Evolutionary conservation across 371 early-diverging fungal genomes (phyloP), one percentile per base, ranked within the genome.

Genomic region (Mortierella sp.): DNA sequence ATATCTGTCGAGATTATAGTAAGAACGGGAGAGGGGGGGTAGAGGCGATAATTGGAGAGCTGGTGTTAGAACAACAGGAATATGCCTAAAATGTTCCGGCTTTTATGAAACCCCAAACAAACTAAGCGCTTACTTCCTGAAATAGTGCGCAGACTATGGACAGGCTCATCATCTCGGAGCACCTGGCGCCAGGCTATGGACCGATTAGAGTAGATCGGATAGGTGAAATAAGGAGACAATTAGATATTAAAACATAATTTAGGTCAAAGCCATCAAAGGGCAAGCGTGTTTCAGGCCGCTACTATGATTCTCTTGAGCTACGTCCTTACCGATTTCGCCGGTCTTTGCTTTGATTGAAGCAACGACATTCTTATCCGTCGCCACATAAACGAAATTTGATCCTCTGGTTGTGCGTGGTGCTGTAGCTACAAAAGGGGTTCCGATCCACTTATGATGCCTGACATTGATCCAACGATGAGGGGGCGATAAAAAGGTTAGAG

Each of bases 361-460:
- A 28, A 94, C 64, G 5, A 89, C 87, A 66, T 92, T 91, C 56
- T 85, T 88, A 60, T 88, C 86, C 6, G 93, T 89, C 19, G 86
- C 90, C 23, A 91, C 86, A 58, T 82, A 75, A 23, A 93, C 63
- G 1, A 74, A 75, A 19, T 84, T 78, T 23, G 83, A 65, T 62
- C 83, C 84, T 31, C 88, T 67, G 32, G 45, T 43, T 12, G 60
- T 61, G 43, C 77, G 75, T 23, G 61, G 68, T 23, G 81, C 35
- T 19, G 79, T 61, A 13, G 84, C 61, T 70, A 84, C 66, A 40
- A 68, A 70, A 34, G 90, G 85, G 49, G 87, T 85, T 23, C 93
- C 93, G 45, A 90, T 79, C 87, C 89, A 90, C 43, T 75, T 75
- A 60, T 90, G 90, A 80, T 88, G 89, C 92, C 92, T 92, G 75